These are phyloP conservation scores for Aegilops bicornis DNA, from an alignment of 176 grass and related monocot genomes.

Conservation along the genomic window DNA sequence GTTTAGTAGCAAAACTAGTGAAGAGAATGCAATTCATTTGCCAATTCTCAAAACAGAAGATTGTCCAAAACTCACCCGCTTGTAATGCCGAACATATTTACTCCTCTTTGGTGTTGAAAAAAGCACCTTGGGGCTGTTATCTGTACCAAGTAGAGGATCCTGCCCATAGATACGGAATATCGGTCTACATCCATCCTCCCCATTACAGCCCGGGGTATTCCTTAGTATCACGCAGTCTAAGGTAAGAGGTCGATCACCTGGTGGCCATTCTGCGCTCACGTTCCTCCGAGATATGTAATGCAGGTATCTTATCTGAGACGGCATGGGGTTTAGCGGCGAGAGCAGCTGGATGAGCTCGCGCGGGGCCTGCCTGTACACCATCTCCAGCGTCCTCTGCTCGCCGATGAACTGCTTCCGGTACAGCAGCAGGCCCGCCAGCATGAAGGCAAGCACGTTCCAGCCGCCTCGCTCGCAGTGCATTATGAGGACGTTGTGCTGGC, in stretches of 20 bases:
- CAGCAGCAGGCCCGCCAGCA: conserved; percentile 84
- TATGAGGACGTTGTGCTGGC: conserved; percentile 84
- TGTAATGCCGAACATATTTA: conserved; percentile 81
- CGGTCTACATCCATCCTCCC: conserved; percentile 78
- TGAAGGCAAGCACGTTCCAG: conserved; percentile 93
- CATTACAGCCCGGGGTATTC: conserved; percentile 62
- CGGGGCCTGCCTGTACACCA: conserved; percentile 97
- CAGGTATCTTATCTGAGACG: conserved; percentile 93
- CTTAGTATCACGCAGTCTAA: conserved; percentile 95
- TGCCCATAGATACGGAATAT: conserved; percentile 95
- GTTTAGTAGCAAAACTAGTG: background rate
- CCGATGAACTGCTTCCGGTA: conserved; percentile 86
- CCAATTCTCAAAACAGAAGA: conserved; percentile 5
- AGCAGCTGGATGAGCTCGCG: conserved; percentile 73
- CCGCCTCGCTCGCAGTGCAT: conserved; percentile 95
- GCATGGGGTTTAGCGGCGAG: conserved; percentile 86
- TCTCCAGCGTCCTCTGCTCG: conserved; percentile 88
- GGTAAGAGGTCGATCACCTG: conserved; percentile 78
- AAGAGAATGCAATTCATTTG: conserved; percentile 5
- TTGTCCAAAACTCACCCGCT: conserved; percentile 57
- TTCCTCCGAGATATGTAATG: conserved; percentile 95
- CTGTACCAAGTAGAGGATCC: conserved; percentile 67
- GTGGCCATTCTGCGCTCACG: conserved; percentile 80
- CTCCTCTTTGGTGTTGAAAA: conserved; percentile 85
- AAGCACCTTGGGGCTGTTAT: conserved; percentile 64